Base-by-base conservation (phyloP, 2,329 filamentous ascomycete species). In the Colletotrichum chlorophyti region DNA sequence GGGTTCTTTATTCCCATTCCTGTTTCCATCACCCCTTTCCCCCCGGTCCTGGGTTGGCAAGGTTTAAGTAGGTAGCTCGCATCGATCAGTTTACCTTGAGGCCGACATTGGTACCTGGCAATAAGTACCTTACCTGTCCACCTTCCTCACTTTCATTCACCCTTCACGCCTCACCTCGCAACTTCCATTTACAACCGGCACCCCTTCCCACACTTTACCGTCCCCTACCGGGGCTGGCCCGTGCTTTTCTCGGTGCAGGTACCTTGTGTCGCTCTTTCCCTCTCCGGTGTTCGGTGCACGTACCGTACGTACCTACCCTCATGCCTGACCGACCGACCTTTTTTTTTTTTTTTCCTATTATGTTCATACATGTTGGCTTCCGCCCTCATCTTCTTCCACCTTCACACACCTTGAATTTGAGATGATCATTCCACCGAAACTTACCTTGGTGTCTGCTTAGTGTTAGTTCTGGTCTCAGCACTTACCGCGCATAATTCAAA, bases 251-350 rank as follows among this genome's bases (percentile, higher is more conserved):
- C n/a, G n/a, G n/a, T n/a, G n/a, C n/a, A n/a, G n/a, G n/a, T n/a
- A n/a, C n/a, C n/a, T n/a, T n/a, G n/a, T n/a, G n/a, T 26, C 29
- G 34, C 43, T 58, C 50, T 62, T 55, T 58, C 46, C 48, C 32
- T 62, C 61, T 62, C 61, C 50, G 58, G 60, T 61, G 42, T 47
- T 63, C 60, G 52, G 58, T 61, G 60, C 58, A 55, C 60, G 49
- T 57, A 57, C 55, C 55, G n/a, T n/a, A n/a, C n/a, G n/a, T n/a
- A n/a, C n/a, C n/a, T n/a, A n/a, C n/a, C 55, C 55, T 49, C 49
- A 59, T 48, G 54, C 55, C 43, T 59, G 51, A 59, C 55, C 51
- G 55, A 49, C 54, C 55, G 53, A 55, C 61, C 61, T 60, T 59
- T 54, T 45, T 59, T 62, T 61, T 62, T 53, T n/a, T n/a, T n/a